Evolutionary conservation across 768 basidiomycete species (phyloP), one percentile per base, ranked within the genome.

Genomic region (Tylopilus subfusipes): DNA sequence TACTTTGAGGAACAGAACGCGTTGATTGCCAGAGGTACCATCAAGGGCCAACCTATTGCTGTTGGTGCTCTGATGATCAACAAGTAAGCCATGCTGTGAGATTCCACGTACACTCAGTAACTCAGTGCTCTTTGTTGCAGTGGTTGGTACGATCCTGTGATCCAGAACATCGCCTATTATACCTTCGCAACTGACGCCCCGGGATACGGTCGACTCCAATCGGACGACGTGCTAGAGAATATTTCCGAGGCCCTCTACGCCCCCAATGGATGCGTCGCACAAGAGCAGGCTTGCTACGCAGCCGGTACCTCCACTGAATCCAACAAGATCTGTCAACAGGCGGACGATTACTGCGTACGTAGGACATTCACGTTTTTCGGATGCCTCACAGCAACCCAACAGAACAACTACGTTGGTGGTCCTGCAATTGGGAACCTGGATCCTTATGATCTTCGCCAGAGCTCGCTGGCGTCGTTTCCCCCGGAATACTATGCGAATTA

Each of bases 21-120:
- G 1, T 67, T 75, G 48, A 85, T 86, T 48, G 58, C 69, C 10
- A 62, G 62, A 9, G 79, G 80, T 7, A 52, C 60, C 4, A 57
- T 85, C 7, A 40, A 75, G 22, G 85, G 80, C 2, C 81, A 81
- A 52, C 68, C 72, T 38, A 69, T 88, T 45, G 63, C 72, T 4
- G 80, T 86, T 55, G 82, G 77, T 50, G 82, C 83, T 5, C 64
- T 88, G 49, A 79, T 86, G 80, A 81, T 86, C 59, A 84, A 83
- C 67, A 84, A 84, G 83, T 78, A 52, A 53, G 71, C 46, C 1
- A 19, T 13, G 31, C 11, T 36, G 16, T 7, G 34, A 16, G 16
- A n/a, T 36, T 11, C 9, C 4, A 18, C 34, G 16, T 36, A n/a
- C n/a, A n/a, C 34, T 9, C n/a, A 38, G 38, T 19, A 11, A 38